Evolutionary conservation across 805 yeast genomes (phyloP), one percentile per base, ranked within the genome.

Genomic region (Lipomyces orientalis): DNA sequence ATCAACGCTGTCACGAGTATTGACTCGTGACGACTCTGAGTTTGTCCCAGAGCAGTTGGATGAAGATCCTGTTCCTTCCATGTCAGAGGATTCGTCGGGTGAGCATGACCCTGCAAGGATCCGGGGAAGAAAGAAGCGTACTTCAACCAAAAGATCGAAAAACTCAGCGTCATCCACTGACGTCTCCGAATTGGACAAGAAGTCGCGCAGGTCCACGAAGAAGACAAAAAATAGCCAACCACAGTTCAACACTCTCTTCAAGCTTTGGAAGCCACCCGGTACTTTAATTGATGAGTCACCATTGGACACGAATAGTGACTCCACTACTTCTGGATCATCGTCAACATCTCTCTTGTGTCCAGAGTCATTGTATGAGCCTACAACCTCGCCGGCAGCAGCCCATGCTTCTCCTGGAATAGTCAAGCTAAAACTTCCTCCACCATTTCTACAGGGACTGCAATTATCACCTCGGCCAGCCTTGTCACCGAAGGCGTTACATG

Each of bases 201-300:
- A 7, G 6, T 7, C n/a, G 7, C 5, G 16, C 34, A 31, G 22
- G 55, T 6, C 55, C 6, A 22, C 19, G 5, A 31, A 16, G 55
- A 52, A 22, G 34, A 31, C 16, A 16, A 52, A 16, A 12, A 52
- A 22, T 29, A 19, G 7, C 8, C 3, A 31, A 5, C 34, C 10
- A 16, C 55, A 10, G 55, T 52, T 31, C 7, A 61, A 61, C 54
- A 61, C 64, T 2, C 59, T 61, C 16, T 57, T 54, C 19, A 54
- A 54, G 49, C 49, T 61, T 16, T 61, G 64, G 64, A 61, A 61
- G 29, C 3, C 29, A 19, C 4, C 22, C 16, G 29, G 34, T 14
- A 14, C 37, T 22, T 22, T 33, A 22, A 19, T 33, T 46, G 19
- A 10, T 16, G 34, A 37, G 7, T 43, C 56, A 3, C 56, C 33